Conservation (phyloP, 176 grass and related monocot genomes). For the barley (Hordeum vulgare) region MorexV3_pseudomolecules_assembly NC_058523.1:348136803-348137302, state of each 20-base stretch:
- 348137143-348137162: constrained; percentile 44
- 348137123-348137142: constrained; percentile 32
- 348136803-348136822: constrained; percentile 85
- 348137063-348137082: constrained; percentile 85
- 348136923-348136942: constrained; percentile 70
- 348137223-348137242: not conserved
- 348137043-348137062: constrained; percentile 83
- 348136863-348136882: constrained; percentile 91
- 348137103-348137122: constrained; percentile 60
- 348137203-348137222: constrained; percentile 13
- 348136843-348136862: constrained; percentile 84
- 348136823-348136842: constrained; percentile 83
- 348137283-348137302: constrained; percentile 16
- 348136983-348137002: constrained; percentile 85
- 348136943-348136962: constrained; percentile 83
- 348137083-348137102: constrained; percentile 95
- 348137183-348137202: constrained; percentile 48
- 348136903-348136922: constrained; percentile 59
- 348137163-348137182: constrained; percentile 45
- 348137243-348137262: constrained; percentile 1
- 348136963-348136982: constrained; percentile 96
- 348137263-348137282: constrained; percentile 19
- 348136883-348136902: constrained; percentile 85
- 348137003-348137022: constrained; percentile 89
- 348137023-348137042: constrained; percentile 84